These are phyloP conservation scores for Lagenidium giganteum DNA, from an alignment of 352 stramenopile species.

Conservation along the genomic window DNA sequence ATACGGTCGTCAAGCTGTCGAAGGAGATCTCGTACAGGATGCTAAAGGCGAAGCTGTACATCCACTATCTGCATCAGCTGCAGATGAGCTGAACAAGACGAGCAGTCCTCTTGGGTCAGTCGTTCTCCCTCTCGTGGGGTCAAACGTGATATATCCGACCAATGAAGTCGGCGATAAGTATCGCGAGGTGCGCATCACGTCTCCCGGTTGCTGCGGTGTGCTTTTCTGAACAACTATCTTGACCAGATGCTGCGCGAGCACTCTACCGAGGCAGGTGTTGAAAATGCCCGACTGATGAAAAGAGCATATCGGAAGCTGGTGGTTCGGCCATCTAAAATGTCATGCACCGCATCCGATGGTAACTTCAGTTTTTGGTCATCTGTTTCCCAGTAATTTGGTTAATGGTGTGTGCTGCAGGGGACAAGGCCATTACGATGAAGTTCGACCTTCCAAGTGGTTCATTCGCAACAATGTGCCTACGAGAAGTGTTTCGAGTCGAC, in stretches of 20 bases:
- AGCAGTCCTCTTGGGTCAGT: slow-evolving; percentile 29
- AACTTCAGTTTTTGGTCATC: slow-evolving; percentile 2
- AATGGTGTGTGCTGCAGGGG: slow-evolving; percentile 2
- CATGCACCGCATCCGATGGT: slow-evolving; percentile 1
- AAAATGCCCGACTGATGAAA: no score
- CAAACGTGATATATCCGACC: slow-evolving; percentile 34
- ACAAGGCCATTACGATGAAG: slow-evolving; percentile 20
- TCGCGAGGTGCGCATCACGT: slow-evolving; percentile 38
- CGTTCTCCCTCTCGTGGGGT: slow-evolving; percentile 52
- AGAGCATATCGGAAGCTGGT: no score
- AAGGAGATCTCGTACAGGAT: slow-evolving; percentile 50
- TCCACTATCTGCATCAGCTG: no score
- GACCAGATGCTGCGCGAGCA: not conserved
- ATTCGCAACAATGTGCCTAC: slow-evolving; percentile 80
- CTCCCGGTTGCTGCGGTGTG: not conserved
- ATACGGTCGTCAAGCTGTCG: slow-evolving; percentile 32
- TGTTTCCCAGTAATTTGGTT: slow-evolving; percentile 1
- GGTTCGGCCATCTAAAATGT: no score
- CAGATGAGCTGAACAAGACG: slow-evolving; percentile 28
- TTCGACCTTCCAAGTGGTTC: slow-evolving; percentile 60
- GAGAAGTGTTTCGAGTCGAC: slow-evolving; percentile 50
- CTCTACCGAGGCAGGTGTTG: no score
- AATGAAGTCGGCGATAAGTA: slow-evolving; percentile 41
- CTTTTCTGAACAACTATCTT: not conserved
- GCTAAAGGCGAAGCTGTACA: slow-evolving; percentile 26